Evolutionary conservation across 2,329 filamentous ascomycete species (phyloP).

Genomic region (Alternaria gansuensis): DNA sequence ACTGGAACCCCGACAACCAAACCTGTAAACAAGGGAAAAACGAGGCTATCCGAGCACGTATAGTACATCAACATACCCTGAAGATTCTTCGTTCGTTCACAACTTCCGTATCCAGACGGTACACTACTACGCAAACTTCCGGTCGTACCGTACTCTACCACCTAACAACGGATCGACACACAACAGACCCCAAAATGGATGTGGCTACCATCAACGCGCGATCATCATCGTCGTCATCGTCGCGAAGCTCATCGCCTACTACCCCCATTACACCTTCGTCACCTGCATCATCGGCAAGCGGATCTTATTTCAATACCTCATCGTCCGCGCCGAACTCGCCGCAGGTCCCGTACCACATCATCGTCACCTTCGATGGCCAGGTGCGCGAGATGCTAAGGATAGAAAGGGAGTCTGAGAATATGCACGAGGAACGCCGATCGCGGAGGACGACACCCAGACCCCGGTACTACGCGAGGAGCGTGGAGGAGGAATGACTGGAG

Average conservation of each 20-base stretch:
- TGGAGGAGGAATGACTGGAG: constrained; percentile 9
- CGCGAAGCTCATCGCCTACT: constrained; percentile 10
- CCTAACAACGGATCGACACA: constrained; percentile 6
- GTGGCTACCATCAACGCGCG: constrained; percentile 1
- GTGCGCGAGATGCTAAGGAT: constrained; percentile 39
- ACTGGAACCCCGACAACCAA: constrained; percentile 4
- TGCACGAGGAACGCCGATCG: constrained; percentile 10
- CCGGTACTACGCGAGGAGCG: constrained; percentile 24
- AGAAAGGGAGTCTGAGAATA: constrained; percentile 22
- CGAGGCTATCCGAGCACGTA: background rate
- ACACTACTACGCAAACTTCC: constrained; percentile 3
- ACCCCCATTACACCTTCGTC: constrained; percentile 15
- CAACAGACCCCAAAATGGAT: constrained; percentile 14
- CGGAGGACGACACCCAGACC: constrained; percentile 14
- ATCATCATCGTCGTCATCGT: constrained; percentile 6
- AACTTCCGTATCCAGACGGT: constrained; percentile 1
- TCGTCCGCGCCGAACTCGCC: constrained; percentile 24
- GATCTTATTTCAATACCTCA: constrained; percentile 17
- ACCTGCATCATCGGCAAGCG: constrained; percentile 13
- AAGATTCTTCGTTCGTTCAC: background rate
- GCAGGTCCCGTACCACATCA: constrained; percentile 38
- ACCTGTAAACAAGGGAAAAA: constrained; percentile 4
- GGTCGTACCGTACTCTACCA: constrained; percentile 2
- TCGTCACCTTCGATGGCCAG: constrained; percentile 42
- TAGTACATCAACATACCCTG: background rate